Evolutionary conservation across 2,329 filamentous ascomycete species (phyloP).

Genomic region (Graphilbum ipis-grandicollis): DNA sequence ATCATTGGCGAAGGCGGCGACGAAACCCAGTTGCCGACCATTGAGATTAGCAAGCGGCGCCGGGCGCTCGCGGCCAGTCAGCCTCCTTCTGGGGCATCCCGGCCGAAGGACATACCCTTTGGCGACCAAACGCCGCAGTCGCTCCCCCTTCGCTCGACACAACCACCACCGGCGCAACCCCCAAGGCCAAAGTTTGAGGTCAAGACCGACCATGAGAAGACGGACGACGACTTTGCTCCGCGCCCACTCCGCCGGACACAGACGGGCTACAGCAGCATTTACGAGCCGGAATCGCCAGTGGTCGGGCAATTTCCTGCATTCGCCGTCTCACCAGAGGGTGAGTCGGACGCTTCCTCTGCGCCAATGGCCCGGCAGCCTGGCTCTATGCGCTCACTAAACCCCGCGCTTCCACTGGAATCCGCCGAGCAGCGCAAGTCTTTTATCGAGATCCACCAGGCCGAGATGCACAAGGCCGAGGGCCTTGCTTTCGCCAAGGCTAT

Average conservation of each 20-base stretch:
- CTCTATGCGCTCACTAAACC: no score
- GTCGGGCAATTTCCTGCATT: background rate
- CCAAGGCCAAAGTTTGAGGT: background rate
- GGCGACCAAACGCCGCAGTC: background rate
- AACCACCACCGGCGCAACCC: constrained; percentile 12
- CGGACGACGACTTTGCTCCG: constrained; percentile 27
- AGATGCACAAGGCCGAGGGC: constrained; percentile 44
- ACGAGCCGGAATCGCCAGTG: constrained; percentile 19
- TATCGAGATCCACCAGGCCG: constrained; percentile 38
- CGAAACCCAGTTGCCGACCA: constrained; percentile 55
- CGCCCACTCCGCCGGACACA: constrained; percentile 37
- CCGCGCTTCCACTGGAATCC: no score
- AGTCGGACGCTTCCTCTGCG: background rate
- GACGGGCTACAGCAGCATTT: constrained; percentile 31
- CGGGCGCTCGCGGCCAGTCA: constrained; percentile 13
- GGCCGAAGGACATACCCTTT: no score
- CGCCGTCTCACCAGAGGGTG: background rate
- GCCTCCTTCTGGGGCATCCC: no score
- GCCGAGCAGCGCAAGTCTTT: constrained; percentile 39
- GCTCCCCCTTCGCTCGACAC: constrained; percentile 10
- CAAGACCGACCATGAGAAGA: background rate
- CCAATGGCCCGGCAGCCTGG: background rate
- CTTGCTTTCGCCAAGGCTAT: constrained; percentile 37
- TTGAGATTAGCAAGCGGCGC: constrained; percentile 51
- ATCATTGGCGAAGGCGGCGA: constrained; percentile 87